A percentile compares a stretch with the other conserved stretches of the same genome.
These are phyloP conservation scores for Xylaria bambusicola DNA, from an alignment of 495 filamentous ascomycete genomes.

Conservation along the genomic window DNA sequence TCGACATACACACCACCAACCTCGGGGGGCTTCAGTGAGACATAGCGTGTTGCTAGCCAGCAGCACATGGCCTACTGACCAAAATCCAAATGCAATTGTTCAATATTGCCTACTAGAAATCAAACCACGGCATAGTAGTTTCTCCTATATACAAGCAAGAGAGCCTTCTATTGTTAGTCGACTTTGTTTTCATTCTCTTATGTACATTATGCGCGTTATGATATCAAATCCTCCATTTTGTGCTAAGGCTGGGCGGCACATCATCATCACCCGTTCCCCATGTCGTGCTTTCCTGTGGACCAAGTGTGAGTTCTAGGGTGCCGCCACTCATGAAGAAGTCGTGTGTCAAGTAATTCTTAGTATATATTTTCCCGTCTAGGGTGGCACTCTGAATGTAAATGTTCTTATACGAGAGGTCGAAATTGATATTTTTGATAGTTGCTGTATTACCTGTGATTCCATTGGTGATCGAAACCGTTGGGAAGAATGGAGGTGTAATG, in stretches of 20 bases:
- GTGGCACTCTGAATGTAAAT: conserved; percentile 69
- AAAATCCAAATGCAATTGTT: no score
- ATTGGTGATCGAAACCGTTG: conserved; percentile 59
- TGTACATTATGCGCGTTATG: no score
- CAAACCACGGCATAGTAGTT: no score
- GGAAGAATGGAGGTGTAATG: conserved; percentile 65
- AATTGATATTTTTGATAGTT: conserved; percentile 60
- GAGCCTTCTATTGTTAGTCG: not conserved
- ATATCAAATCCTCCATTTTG: conserved; percentile 16
- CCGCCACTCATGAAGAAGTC: conserved; percentile 66
- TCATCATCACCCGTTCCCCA: conserved; percentile 66
- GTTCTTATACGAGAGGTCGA: conserved; percentile 61
- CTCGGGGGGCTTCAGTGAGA: no score
- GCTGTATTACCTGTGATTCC: conserved; percentile 61
- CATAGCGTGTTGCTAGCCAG: no score
- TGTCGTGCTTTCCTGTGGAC: conserved; percentile 58
- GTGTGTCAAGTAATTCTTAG: conserved; percentile 66
- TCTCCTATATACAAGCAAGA: no score
- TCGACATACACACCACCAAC: no score
- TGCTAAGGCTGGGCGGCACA: conserved; percentile 57
- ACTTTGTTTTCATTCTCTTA: not conserved
- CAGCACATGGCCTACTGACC: no score
- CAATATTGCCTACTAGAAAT: no score
- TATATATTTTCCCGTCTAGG: conserved; percentile 61
- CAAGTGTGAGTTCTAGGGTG: conserved; percentile 63